Evolutionary conservation across 352 stramenopile species (phyloP), one percentile per base, ranked within the genome.

Genomic region (Phytophthora pinifolia): DNA sequence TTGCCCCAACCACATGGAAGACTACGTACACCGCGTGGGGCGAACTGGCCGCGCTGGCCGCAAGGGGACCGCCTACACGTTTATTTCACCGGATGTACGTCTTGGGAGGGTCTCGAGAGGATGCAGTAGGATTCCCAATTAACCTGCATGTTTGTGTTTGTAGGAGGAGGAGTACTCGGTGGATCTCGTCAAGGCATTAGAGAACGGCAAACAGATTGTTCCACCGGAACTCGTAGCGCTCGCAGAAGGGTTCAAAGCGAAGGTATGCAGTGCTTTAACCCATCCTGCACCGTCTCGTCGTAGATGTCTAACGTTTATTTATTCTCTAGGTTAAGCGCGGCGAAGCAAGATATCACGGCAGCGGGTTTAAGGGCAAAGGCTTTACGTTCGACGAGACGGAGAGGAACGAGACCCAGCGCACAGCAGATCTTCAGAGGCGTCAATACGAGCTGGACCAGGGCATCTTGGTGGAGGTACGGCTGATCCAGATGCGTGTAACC

Each of bases 11-110:
- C 97, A 99, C 68, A 76, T 99, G 38, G 98, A 99, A 83, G 97
- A 99, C 59, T 99, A 99, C 59, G 97, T 99, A 2, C 98, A 99
- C 78, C 92, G 98, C 29, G 96, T 99, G 4, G 97, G 97, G 6
- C 72, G 97, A 46, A 99, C 97, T 17, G 97, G 97, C 12, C 78
- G 97, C 46, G 97, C 97, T 46, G 93, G 92, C 6, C 83, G 96
- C 9, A 98, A 98, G 60, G 97, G 97, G 43, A 98, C 96, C n/a
- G 94, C 97, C 12, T 99, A 99, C 76, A 99, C 98, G 0, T 99
- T 99, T 64, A 98, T 99, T 43, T 98, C 96, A 29, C 92, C 93
- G 5, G 86, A 97, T 39, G 93, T 92, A 81, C 41, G 75, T 83
- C 17, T 18, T 32, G 17, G 32, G 31, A 9, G 15, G 9, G 32